Percentiles rank a stretch among this genome's conserved stretches.
These are phyloP conservation scores for Lachancea cidri DNA, from an alignment of 805 yeast genomes.

Conservation along the genomic window DNA sequence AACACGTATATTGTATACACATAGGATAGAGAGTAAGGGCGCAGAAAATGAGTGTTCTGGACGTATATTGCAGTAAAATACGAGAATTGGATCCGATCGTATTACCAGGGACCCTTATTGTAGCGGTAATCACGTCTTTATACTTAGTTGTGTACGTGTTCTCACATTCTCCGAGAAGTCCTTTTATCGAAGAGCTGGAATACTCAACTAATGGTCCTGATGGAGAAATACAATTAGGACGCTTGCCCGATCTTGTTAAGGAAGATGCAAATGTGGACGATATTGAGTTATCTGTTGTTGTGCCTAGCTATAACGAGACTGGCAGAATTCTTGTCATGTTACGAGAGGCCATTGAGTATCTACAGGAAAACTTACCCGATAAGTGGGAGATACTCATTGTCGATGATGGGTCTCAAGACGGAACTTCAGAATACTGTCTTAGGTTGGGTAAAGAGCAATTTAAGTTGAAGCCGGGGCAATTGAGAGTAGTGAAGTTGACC, in stretches of 20 bases:
- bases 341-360: slow-evolving; percentile 56
- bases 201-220: slow-evolving; percentile 46
- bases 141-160: slow-evolving; percentile 43
- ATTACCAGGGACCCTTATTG: slow-evolving; percentile 9
- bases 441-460: slow-evolving; percentile 44
- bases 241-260: slow-evolving; percentile 20
- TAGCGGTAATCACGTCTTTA: slow-evolving; percentile 18
- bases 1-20: not conserved
- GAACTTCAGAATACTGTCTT: slow-evolving; percentile 69
- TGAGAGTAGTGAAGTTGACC: slow-evolving; percentile 66
- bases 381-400: slow-evolving; percentile 69
- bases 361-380: slow-evolving; percentile 35
- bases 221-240: slow-evolving; percentile 28
- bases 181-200: slow-evolving; percentile 46
- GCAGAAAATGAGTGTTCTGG: slow-evolving; percentile 1
- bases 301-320: slow-evolving; percentile 93
- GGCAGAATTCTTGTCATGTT: slow-evolving; percentile 65
- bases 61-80: slow-evolving; percentile 4
- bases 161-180: slow-evolving; percentile 60
- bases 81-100: slow-evolving; percentile 11
- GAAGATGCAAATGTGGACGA: slow-evolving; percentile 23
- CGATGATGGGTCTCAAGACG: slow-evolving; percentile 89
- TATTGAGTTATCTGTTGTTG: slow-evolving; percentile 66
- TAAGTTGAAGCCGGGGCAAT: slow-evolving; percentile 47
- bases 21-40: not conserved